phyloP scores from a whole-genome alignment of 495 filamentous ascomycete genomes.

The Penicillium alfredii region DNA sequence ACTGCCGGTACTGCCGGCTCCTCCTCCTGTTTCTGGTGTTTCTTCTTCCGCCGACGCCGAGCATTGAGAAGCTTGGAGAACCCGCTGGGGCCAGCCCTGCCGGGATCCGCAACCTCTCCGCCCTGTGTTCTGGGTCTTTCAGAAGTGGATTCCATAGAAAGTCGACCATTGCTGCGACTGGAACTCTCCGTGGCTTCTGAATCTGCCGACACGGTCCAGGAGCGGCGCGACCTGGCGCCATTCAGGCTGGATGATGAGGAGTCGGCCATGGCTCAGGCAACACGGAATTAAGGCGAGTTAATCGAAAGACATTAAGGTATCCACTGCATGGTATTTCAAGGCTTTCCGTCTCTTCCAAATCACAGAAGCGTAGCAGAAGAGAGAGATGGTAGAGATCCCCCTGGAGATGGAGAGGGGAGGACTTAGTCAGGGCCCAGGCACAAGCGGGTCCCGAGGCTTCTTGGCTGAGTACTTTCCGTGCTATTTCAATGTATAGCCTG shows the following conservation, averaged over 20 bases:
- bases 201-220: conserved; percentile 30
- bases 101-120: conserved; percentile 31
- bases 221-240: conserved; percentile 24
- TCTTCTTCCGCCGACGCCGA: conserved; percentile 42
- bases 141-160: conserved; percentile 37
- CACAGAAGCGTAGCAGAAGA: no score
- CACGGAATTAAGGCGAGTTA: no score
- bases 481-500: no score
- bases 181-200: conserved; percentile 31
- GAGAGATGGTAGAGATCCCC: no score
- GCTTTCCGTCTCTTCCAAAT: no score
- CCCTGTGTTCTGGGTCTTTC: conserved; percentile 42
- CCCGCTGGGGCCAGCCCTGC: conserved; percentile 35
- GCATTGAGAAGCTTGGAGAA: conserved; percentile 51
- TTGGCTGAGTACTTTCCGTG: no score
- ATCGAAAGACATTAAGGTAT: no score
- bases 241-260: conserved; percentile 27
- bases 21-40: conserved; percentile 26
- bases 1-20: conserved; percentile 21
- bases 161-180: conserved; percentile 37
- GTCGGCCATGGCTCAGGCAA: conserved; percentile 23
- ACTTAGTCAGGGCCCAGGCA: no score
- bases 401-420: conserved; percentile 1
- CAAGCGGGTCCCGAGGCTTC: no score
- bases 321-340: no score